Conservation (phyloP, 2,329 filamentous ascomycete genomes). For the Madurella fahalii region DNA sequence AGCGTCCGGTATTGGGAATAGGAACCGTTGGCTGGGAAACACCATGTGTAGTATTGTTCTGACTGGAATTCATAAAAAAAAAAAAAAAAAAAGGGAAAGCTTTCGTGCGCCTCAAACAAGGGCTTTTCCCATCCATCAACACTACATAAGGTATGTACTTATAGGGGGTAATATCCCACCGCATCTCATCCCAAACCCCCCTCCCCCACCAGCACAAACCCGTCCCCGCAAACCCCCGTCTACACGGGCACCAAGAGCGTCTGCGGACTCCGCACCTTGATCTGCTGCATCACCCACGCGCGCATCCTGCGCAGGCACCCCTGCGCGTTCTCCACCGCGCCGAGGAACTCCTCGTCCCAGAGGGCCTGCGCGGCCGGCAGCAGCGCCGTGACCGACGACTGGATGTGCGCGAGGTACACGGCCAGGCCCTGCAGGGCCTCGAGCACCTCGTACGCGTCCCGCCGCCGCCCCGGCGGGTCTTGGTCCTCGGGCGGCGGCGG, state of each 20-base stretch:
- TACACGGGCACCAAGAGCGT: conserved; percentile 32
- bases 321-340: conserved; percentile 25
- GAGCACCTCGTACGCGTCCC: conserved; percentile 26
- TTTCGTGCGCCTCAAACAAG: too few relatives aligned
- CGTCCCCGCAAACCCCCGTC: too few relatives aligned
- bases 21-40: too few relatives aligned
- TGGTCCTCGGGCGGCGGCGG: conserved; percentile 10
- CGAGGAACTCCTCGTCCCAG: conserved; percentile 34
- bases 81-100: too few relatives aligned
- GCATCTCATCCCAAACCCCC: too few relatives aligned
- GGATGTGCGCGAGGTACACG: conserved; percentile 32
- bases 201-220: too few relatives aligned
- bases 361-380: conserved; percentile 31
- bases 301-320: conserved; percentile 27
- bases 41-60: too few relatives aligned
- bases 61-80: too few relatives aligned
- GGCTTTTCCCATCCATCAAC: too few relatives aligned
- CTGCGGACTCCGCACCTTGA: conserved; percentile 33
- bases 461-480: neutral
- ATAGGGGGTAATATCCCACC: too few relatives aligned
- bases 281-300: conserved; percentile 32
- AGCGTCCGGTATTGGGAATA: too few relatives aligned
- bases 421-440: conserved; percentile 30
- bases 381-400: conserved; percentile 29
- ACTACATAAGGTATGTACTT: too few relatives aligned